These are phyloP conservation scores for Brassica juncea DNA, from an alignment of 345 rosid genomes.

Conservation along the genomic window DNA sequence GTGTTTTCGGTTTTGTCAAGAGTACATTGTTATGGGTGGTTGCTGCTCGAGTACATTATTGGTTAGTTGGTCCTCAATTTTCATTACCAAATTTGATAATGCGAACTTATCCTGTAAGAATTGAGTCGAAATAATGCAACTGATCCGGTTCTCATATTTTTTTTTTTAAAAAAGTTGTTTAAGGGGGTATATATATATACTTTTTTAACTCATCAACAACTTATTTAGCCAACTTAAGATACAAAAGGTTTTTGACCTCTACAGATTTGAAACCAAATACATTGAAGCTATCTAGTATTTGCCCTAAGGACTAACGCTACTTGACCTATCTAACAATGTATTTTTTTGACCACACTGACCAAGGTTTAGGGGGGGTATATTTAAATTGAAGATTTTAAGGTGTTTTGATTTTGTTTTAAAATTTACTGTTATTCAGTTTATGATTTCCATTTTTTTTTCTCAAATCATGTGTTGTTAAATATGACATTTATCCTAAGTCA, in stretches of 20 bases:
- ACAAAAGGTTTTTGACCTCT: no score
- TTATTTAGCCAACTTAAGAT: no score
- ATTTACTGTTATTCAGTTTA: no score
- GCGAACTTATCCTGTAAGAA: background rate
- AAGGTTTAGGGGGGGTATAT: no score
- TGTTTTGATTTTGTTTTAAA: no score
- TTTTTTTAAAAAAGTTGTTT: no score
- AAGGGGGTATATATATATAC: no score
- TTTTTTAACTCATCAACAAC: background rate
- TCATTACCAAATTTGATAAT: background rate
- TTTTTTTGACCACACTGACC: background rate
- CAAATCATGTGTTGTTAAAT: no score
- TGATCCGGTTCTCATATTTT: background rate
- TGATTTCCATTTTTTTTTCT: no score
- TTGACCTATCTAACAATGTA: background rate
- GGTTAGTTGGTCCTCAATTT: slow-evolving; percentile 3
- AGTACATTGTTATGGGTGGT: background rate
- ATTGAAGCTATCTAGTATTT: background rate
- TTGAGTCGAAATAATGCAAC: background rate
- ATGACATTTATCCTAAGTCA: no score
- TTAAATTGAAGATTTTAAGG: no score
- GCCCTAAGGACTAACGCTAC: background rate
- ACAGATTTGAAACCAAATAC: background rate
- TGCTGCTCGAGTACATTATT: slow-evolving; percentile 4
- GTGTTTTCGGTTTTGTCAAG: background rate